Percentiles rank a stretch among this genome's conserved stretches.
phyloP scores from a whole-genome alignment of 225 moss, liverwort and hornwort species.

The Bryoerythrophyllum caledonicum region DNA sequence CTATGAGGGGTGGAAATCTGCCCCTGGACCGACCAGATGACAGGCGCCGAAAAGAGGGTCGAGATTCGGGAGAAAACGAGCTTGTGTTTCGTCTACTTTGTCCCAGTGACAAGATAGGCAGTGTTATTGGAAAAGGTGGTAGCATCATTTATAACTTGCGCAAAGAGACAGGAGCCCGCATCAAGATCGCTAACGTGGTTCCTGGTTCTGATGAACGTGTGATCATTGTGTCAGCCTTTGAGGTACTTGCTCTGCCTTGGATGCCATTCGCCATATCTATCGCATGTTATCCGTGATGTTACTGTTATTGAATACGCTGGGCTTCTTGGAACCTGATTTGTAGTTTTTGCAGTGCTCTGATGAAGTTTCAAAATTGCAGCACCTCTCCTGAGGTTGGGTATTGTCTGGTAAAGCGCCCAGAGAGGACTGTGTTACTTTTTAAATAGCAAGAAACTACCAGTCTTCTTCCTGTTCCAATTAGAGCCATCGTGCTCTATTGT shows the following conservation, averaged over 20 bases:
- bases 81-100: conserved; percentile 92
- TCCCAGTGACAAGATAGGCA: conserved; percentile 96
- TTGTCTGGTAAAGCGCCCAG: background rate
- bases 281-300: background rate
- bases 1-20: conserved; percentile 61
- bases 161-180: conserved; percentile 95
- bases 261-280: background rate
- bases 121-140: conserved; percentile 94
- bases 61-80: conserved; percentile 70
- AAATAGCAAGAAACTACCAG: background rate
- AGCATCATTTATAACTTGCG: conserved; percentile 89
- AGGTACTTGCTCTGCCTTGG: conserved; percentile 48
- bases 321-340: background rate
- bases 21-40: conserved; percentile 46
- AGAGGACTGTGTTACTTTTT: background rate
- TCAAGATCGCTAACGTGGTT: conserved; percentile 96
- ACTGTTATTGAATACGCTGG: background rate
- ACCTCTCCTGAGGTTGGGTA: conserved; percentile 7
- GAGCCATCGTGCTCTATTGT: background rate
- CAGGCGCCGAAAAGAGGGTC: conserved; percentile 54
- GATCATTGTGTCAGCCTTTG: conserved; percentile 86
- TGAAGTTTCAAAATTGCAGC: background rate
- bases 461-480: background rate
- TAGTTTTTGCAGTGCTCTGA: background rate
- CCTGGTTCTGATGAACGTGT: conserved; percentile 98